phyloP scores from a whole-genome alignment of 345 rosid species.

The Zanthoxylum bungeanum region DNA sequence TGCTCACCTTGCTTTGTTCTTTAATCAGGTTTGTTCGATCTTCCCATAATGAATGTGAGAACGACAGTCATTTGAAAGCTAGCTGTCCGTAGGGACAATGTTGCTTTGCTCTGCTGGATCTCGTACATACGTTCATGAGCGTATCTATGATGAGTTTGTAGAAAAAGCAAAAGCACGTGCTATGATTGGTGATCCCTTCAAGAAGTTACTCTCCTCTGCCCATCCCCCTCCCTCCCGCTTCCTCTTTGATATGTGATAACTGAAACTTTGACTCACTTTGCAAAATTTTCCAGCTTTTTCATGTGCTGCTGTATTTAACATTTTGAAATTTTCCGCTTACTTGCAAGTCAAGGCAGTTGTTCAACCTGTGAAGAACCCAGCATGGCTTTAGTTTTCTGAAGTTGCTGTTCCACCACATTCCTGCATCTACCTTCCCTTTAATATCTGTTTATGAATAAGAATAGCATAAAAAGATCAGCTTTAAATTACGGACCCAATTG shows the following conservation, averaged over 20 bases:
- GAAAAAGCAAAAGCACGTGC: conserved; percentile 91
- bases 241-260: background rate
- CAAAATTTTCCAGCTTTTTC: background rate
- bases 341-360: conserved; percentile 95
- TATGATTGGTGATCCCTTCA: conserved; percentile 89
- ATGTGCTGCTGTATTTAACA: background rate
- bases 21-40: conserved; percentile 62
- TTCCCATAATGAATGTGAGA: background rate
- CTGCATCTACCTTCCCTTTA: no score
- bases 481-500: background rate
- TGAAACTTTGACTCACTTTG: background rate
- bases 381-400: conserved; percentile 58
- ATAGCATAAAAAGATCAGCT: background rate
- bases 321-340: conserved; percentile 45
- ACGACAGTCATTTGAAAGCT: background rate
- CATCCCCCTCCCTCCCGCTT: background rate
- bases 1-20: conserved; percentile 92
- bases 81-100: conserved; percentile 75
- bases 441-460: background rate
- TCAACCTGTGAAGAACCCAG: conserved; percentile 70
- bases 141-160: conserved; percentile 75
- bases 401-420: no score
- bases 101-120: conserved; percentile 97
- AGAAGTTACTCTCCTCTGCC: conserved; percentile 42
- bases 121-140: conserved; percentile 87